phyloP scores from a whole-genome alignment of 164 flowering plant species.

The Euptelea pleiosperma region DNA sequence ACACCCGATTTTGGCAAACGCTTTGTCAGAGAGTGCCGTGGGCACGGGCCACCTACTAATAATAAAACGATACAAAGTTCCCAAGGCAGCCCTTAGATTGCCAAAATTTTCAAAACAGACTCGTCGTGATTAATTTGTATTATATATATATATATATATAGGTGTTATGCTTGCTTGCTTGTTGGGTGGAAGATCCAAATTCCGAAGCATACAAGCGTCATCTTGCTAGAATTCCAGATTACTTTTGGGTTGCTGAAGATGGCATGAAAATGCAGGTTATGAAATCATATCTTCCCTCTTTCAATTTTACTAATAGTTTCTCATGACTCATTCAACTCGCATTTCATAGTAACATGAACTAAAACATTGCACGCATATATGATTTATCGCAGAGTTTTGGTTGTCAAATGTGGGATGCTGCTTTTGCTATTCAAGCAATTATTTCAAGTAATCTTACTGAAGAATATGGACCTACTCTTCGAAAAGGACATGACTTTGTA shows the following conservation, averaged over 20 bases:
- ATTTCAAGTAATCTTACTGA: conserved; percentile 27
- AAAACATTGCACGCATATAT: neutral
- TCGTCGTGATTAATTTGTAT: too few species aligned
- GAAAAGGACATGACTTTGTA: conserved; percentile 35
- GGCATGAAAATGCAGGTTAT: conserved; percentile 41
- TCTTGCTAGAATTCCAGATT: conserved; percentile 40
- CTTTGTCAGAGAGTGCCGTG: too few species aligned
- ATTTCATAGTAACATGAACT: too few species aligned
- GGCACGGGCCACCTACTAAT: too few species aligned
- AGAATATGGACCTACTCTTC: conserved; percentile 28
- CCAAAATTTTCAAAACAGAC: too few species aligned
- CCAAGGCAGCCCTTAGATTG: too few species aligned
- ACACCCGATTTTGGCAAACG: too few species aligned
- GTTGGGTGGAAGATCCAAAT: conserved; percentile 60
- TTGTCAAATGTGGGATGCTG: conserved; percentile 45
- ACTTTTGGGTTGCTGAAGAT: conserved; percentile 52
- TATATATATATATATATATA: too few species aligned
- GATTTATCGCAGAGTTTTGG: conserved; percentile 19
- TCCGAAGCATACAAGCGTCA: conserved; percentile 42
- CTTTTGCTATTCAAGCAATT: conserved; percentile 43
- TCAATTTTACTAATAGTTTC: neutral
- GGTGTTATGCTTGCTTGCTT: conserved; percentile 35
- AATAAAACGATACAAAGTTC: too few species aligned
- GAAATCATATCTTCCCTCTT: conserved; percentile 3
- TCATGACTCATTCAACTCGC: too few species aligned